phyloP scores from a whole-genome alignment of 495 filamentous ascomycete genomes.

The Xylaria curta region DNA sequence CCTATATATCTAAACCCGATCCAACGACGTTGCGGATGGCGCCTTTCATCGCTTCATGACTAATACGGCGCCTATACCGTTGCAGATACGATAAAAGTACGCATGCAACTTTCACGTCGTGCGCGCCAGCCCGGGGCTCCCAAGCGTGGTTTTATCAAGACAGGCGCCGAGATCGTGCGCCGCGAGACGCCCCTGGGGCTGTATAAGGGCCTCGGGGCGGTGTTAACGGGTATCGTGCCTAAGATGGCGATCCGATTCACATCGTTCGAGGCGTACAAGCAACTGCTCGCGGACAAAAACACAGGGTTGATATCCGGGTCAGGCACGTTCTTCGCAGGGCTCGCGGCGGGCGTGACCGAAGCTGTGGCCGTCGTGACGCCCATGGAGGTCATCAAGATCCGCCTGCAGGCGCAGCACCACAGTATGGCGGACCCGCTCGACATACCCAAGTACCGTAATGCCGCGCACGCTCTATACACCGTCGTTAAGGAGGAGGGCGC shows the following conservation, averaged over 20 bases:
- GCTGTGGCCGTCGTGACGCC: constrained; percentile 95
- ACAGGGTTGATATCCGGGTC: constrained; percentile 74
- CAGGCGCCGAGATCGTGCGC: constrained; percentile 84
- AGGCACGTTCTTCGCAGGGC: constrained; percentile 87
- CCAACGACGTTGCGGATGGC: not conserved
- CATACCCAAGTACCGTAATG: constrained; percentile 94
- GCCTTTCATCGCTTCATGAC: not conserved
- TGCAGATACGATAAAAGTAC: constrained; percentile 95
- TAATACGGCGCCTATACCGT: constrained; percentile 6
- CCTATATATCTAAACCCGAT: not conserved
- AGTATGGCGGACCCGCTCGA: constrained; percentile 90
- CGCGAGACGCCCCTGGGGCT: constrained; percentile 90
- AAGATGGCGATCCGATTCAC: constrained; percentile 99
- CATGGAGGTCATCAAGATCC: constrained; percentile 99
- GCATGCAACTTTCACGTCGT: constrained; percentile 96
- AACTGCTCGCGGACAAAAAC: constrained; percentile 71
- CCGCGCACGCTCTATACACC: constrained; percentile 92
- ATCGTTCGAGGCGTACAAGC: constrained; percentile 95
- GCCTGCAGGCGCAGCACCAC: constrained; percentile 96
- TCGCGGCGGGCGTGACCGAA: constrained; percentile 92
- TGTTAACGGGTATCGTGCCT: constrained; percentile 94
- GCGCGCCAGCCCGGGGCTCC: constrained; percentile 81
- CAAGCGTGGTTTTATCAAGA: constrained; percentile 84
- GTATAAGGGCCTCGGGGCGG: constrained; percentile 96
- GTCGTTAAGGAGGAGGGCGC: constrained; percentile 90